A percentile compares a stretch with the other conserved stretches of the same genome.
phyloP scores from a whole-genome alignment of 2,329 filamentous ascomycete species.

The Graphiopsis chlorocephala region DNA sequence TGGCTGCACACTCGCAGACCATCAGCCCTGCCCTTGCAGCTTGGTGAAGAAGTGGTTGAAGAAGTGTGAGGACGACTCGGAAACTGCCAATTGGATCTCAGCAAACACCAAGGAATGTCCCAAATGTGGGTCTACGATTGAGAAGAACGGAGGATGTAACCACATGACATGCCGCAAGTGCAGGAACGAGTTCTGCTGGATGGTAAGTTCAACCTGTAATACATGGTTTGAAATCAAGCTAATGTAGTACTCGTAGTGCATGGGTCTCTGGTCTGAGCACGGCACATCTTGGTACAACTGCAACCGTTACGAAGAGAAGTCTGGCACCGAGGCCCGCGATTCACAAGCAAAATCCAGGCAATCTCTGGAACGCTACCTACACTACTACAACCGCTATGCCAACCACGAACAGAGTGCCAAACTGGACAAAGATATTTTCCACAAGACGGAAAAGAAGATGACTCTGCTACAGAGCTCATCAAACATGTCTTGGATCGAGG shows the following conservation, averaged over 20 bases:
- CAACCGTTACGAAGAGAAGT: conserved; percentile 96
- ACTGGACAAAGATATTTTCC: conserved; percentile 90
- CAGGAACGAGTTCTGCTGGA: conserved; percentile 98
- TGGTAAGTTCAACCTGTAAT: conserved; percentile 44
- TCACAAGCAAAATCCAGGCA: conserved; percentile 88
- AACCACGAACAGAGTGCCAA: conserved; percentile 98
- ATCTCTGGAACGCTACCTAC: conserved; percentile 90
- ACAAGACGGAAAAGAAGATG: conserved; percentile 99
- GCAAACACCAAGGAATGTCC: conserved; percentile 98
- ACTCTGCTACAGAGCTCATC: conserved; percentile 89
- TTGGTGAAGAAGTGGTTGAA: conserved; percentile 95
- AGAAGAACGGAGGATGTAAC: conserved; percentile 98
- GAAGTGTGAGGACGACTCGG: conserved; percentile 97
- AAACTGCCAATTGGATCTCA: conserved; percentile 99
- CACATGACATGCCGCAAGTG: conserved; percentile 98
- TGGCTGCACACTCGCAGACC: conserved; percentile 83
- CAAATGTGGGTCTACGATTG: conserved; percentile 92
- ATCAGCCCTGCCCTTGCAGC: conserved; percentile 87
- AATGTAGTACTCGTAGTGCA: conserved; percentile 54
- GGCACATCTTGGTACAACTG: conserved; percentile 99
- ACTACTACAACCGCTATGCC: conserved; percentile 98
- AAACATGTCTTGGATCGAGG: conserved; percentile 98
- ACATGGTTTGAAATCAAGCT: not conserved
- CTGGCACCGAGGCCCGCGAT: conserved; percentile 82
- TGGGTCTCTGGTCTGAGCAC: conserved; percentile 98